Conservation (phyloP, 352 stramenopile species). For the Phytophthora hibernalis region DNA sequence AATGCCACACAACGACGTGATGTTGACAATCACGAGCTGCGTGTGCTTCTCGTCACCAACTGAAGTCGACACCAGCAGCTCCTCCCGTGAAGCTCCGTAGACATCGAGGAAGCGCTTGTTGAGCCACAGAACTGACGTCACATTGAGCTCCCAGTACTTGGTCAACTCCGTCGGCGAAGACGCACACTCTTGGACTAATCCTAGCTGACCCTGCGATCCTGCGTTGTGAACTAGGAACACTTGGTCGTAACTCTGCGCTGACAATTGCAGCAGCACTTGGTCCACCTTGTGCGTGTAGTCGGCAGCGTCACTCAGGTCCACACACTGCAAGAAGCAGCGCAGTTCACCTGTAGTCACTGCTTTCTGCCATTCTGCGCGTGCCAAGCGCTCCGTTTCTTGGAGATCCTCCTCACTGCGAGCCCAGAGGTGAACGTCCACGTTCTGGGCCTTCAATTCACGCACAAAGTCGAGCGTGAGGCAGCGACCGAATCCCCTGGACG, state of each 20-base stretch:
- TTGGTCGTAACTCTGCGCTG: slow-evolving; percentile 42
- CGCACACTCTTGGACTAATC: slow-evolving; percentile 57
- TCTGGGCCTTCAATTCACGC: slow-evolving; percentile 33
- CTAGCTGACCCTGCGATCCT: slow-evolving; percentile 74
- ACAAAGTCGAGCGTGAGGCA: slow-evolving; percentile 79
- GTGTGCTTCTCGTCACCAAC: slow-evolving; percentile 9
- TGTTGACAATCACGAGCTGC: slow-evolving; percentile 58
- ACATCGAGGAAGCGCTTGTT: slow-evolving; percentile 78
- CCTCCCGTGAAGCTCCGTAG: slow-evolving; percentile 58
- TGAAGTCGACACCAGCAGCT: slow-evolving; percentile 27
- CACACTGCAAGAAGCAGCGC: slow-evolving; percentile 39
- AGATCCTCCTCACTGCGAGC: slow-evolving; percentile 61
- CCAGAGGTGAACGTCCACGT: slow-evolving; percentile 69
- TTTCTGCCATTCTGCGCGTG: slow-evolving; percentile 38
- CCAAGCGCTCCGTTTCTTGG: slow-evolving; percentile 58
- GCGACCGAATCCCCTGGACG: slow-evolving; percentile 86
- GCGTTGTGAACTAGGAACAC: slow-evolving; percentile 88
- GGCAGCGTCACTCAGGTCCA: slow-evolving; percentile 53
- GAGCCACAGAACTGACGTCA: slow-evolving; percentile 88
- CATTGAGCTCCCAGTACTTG: slow-evolving; percentile 83
- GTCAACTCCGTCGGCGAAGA: slow-evolving; percentile 50
- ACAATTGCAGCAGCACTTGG: slow-evolving; percentile 37
- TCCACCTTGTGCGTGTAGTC: slow-evolving; percentile 68
- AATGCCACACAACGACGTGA: slow-evolving; percentile 87
- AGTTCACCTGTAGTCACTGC: slow-evolving; percentile 22